Evolutionary conservation across 768 basidiomycete genomes (phyloP).

Genomic region (Tulasnella sp.): DNA sequence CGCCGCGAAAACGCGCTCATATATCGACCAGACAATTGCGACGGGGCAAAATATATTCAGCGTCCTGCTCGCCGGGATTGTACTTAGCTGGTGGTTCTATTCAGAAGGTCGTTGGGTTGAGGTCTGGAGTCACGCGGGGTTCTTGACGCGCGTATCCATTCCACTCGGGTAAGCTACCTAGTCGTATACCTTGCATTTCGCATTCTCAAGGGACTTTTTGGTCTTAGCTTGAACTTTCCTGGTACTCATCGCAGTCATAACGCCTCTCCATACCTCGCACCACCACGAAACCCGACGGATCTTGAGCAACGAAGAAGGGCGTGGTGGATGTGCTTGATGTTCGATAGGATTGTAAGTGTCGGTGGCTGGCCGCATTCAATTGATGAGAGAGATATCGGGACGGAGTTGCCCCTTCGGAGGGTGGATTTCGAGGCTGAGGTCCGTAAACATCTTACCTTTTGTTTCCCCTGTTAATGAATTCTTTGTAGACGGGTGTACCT

Average conservation of each 20-base stretch:
- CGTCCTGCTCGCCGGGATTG: slow-evolving; percentile 75
- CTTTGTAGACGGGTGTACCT: slow-evolving; percentile 41
- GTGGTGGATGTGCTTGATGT: slow-evolving; percentile 86
- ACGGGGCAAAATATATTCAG: slow-evolving; percentile 77
- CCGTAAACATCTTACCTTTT: slow-evolving; percentile 20
- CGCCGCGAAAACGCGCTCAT: slow-evolving; percentile 72
- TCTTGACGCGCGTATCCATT: slow-evolving; percentile 69
- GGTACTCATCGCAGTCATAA: slow-evolving; percentile 49
- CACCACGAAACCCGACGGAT: slow-evolving; percentile 63
- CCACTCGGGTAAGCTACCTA: slow-evolving; percentile 41
- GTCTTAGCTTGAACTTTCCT: slow-evolving; percentile 51
- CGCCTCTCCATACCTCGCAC: slow-evolving; percentile 47
- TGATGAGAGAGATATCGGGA: slow-evolving; percentile 73
- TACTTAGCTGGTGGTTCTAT: slow-evolving; percentile 85
- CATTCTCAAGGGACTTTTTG: background rate
- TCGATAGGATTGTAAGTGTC: slow-evolving; percentile 68
- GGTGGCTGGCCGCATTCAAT: slow-evolving; percentile 82
- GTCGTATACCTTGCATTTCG: background rate
- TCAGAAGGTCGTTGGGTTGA: slow-evolving; percentile 84
- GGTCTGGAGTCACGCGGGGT: slow-evolving; percentile 82
- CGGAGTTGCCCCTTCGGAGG: slow-evolving; percentile 64
- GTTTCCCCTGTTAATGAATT: background rate
- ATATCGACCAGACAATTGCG: slow-evolving; percentile 84
- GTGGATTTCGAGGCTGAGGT: slow-evolving; percentile 70
- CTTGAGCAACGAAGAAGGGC: slow-evolving; percentile 67